Evolutionary conservation across 306 rosid genomes (phyloP).

Genomic region (Castanopsis chinensis): DNA sequence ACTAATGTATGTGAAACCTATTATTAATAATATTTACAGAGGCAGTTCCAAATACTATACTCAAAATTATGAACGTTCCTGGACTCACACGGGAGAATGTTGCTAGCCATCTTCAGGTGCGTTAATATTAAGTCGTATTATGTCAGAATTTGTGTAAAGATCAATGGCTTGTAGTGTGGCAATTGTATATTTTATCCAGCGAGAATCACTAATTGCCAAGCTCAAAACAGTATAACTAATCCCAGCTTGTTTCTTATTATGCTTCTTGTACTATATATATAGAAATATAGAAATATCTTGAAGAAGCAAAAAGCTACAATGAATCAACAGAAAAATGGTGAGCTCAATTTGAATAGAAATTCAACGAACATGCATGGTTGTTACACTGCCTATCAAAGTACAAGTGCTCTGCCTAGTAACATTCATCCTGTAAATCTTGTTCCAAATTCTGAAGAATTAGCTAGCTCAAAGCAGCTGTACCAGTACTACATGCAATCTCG

Average conservation of each 20-base stretch:
- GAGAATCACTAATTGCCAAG: background rate
- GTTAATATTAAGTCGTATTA: background rate
- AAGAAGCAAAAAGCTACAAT: background rate
- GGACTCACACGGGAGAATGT: constrained; percentile 17
- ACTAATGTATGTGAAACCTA: background rate
- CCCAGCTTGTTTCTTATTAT: background rate
- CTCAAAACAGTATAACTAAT: background rate
- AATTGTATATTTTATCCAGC: too few species aligned
- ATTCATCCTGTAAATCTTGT: background rate
- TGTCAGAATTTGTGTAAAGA: background rate
- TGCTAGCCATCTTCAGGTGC: constrained; percentile 32
- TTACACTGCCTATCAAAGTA: background rate
- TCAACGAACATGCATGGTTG: background rate
- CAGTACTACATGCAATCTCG: background rate
- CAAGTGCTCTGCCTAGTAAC: background rate
- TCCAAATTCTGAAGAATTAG: background rate
- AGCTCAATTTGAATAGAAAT: background rate
- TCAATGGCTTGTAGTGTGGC: too few species aligned
- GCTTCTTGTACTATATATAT: background rate
- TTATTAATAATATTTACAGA: constrained; percentile 4
- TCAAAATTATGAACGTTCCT: constrained; percentile 20
- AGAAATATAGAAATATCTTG: constrained; percentile 17
- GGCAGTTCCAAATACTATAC: constrained; percentile 22
- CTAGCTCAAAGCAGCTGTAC: background rate
- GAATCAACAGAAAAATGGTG: background rate